Evolutionary conservation across 2,329 filamentous ascomycete genomes (phyloP).

Genomic region (Colletotrichum tofieldiae): DNA sequence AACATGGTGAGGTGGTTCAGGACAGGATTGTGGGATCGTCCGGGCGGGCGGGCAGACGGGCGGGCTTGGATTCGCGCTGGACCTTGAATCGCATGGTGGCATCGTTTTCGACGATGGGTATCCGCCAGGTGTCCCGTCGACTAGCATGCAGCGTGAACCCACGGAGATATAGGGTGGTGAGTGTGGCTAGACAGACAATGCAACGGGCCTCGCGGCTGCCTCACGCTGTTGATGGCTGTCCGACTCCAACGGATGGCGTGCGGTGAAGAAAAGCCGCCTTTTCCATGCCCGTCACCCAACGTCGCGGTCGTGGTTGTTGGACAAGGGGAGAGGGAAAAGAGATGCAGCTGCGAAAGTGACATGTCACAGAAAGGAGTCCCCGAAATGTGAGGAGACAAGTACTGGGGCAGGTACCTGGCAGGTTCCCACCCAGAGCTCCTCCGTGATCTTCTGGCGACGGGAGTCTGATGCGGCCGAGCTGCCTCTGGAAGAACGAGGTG

Average conservation of each 20-base stretch:
- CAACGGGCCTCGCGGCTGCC: constrained; percentile 5
- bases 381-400: constrained; percentile 38
- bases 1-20: constrained; percentile 8
- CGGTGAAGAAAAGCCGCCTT: constrained; percentile 34
- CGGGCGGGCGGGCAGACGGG: constrained; percentile 8
- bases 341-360: constrained; percentile 23
- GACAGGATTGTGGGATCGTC: constrained; percentile 16
- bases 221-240: neutral
- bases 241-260: constrained; percentile 5
- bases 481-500: neutral
- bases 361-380: constrained; percentile 23
- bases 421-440: constrained; percentile 15
- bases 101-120: constrained; percentile 1
- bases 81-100: neutral
- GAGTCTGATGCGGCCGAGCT: neutral
- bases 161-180: neutral
- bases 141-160: neutral
- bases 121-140: neutral
- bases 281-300: constrained; percentile 26
- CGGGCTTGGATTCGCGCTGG: neutral
- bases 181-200: neutral
- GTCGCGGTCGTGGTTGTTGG: constrained; percentile 18
- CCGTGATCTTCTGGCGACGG: neutral
- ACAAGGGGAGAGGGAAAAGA: constrained; percentile 3
- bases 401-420: constrained; percentile 26